These are phyloP conservation scores for Raphanus sativus DNA, from an alignment of 345 rosid species.

Conservation along the genomic window DNA sequence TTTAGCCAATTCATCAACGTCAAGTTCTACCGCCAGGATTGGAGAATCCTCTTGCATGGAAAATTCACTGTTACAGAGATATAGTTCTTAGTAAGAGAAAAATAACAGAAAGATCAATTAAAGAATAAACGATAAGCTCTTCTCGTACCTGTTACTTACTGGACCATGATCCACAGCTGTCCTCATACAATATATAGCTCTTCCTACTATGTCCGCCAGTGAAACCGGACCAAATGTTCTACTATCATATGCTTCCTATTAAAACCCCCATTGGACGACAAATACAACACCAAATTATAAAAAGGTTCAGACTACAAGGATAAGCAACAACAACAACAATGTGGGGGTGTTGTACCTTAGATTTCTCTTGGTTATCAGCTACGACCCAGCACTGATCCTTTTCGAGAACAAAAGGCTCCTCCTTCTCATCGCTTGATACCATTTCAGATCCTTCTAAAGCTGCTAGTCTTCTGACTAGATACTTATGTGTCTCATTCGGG, in stretches of 20 bases:
- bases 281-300: not conserved
- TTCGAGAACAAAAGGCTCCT: conserved; percentile 79
- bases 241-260: conserved; percentile 91
- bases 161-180: conserved; percentile 95
- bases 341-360: conserved; percentile 56
- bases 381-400: conserved; percentile 86
- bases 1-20: conserved; percentile 85
- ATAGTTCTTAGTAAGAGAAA: not conserved
- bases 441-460: conserved; percentile 85
- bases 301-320: not conserved
- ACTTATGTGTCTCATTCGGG: conserved; percentile 55
- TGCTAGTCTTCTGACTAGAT: conserved; percentile 82
- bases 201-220: conserved; percentile 68
- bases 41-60: conserved; percentile 70
- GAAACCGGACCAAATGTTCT: conserved; percentile 85
- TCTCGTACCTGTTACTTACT: conserved; percentile 74
- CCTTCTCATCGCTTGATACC: conserved; percentile 74
- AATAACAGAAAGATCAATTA: not conserved
- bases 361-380: conserved; percentile 74
- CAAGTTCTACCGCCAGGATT: conserved; percentile 82
- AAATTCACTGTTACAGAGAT: conserved; percentile 45
- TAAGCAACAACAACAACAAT: not conserved
- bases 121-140: not conserved
- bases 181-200: conserved; percentile 77
- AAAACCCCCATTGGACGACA: not conserved